These are phyloP conservation scores for Ochromonas danica DNA, from an alignment of 108 stramenopile species.

Conservation along the genomic window DNA sequence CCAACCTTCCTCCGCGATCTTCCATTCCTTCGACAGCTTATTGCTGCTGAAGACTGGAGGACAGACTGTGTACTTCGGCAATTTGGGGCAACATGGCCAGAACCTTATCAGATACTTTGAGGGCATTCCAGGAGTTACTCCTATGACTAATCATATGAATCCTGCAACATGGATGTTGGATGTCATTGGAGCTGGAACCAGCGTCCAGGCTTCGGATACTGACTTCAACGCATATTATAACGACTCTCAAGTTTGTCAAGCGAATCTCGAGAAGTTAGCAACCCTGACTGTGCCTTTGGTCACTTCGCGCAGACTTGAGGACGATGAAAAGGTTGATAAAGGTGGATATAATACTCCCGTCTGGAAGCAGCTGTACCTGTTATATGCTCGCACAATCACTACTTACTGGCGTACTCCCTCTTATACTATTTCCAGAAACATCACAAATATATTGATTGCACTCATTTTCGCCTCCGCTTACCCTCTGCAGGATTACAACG, in stretches of 20 bases:
- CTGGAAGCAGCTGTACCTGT: no score
- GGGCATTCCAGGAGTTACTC: neutral
- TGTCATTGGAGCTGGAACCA: constrained; percentile 58
- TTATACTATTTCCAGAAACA: no score
- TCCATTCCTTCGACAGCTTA: constrained; percentile 43
- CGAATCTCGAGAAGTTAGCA: neutral
- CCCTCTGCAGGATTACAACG: no score
- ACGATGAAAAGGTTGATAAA: no score
- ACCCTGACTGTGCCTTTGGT: neutral
- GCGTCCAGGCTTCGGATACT: neutral
- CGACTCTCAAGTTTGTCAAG: neutral
- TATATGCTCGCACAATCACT: no score
- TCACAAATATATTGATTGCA: no score
- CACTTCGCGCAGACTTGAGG: neutral
- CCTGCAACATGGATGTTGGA: constrained; percentile 81
- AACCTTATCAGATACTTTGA: neutral
- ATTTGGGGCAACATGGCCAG: neutral
- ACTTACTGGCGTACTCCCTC: no score
- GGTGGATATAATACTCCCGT: no score
- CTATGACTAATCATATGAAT: constrained; percentile 60
- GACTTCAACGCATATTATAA: neutral
- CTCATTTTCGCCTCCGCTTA: no score
- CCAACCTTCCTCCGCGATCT: constrained; percentile 51
- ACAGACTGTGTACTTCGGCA: no score
- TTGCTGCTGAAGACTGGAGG: constrained; percentile 55